A percentile compares a stretch with the other conserved stretches of the same genome.
Conservation (phyloP, 495 filamentous ascomycete genomes). For the Articulospora tetracladia region DNA sequence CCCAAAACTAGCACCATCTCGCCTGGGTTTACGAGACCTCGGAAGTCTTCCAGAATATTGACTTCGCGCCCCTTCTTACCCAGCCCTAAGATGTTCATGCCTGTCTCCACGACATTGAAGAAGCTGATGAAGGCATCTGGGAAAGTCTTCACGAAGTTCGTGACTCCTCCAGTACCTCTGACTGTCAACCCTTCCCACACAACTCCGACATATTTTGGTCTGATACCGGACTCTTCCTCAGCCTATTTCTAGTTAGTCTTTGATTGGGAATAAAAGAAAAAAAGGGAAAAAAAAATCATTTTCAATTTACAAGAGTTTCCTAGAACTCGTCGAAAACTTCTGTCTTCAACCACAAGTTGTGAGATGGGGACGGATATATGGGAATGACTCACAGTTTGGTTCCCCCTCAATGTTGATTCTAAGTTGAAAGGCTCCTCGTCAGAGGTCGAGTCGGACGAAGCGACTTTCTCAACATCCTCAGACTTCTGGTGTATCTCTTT, state of each 20-base stretch:
- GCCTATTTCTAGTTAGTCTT: constrained; percentile 28
- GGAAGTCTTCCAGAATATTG: constrained; percentile 58
- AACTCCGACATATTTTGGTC: constrained; percentile 74
- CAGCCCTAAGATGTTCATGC: constrained; percentile 43
- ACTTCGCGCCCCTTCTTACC: constrained; percentile 25
- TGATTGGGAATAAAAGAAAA: not conserved
- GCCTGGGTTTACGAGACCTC: constrained; percentile 41
- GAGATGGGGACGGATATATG: not conserved
- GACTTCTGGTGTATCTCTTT: constrained; percentile 13
- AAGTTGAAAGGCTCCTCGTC: constrained; percentile 64
- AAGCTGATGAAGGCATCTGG: constrained; percentile 77
- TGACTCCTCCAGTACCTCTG: constrained; percentile 69
- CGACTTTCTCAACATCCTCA: constrained; percentile 47
- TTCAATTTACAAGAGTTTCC: too few relatives aligned
- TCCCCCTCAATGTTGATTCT: constrained; percentile 64
- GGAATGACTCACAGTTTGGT: constrained; percentile 35
- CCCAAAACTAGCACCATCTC: constrained; percentile 66
- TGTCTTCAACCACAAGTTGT: too few relatives aligned
- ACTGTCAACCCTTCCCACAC: constrained; percentile 78
- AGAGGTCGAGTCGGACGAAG: constrained; percentile 36
- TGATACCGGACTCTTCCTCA: constrained; percentile 74
- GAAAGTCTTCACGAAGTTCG: constrained; percentile 78
- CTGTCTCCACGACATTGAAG: constrained; percentile 62
- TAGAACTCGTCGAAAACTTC: too few relatives aligned
- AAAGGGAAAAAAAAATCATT: not conserved